A percentile compares a stretch with the other conserved stretches of the same genome.
Evolutionary conservation across 441 rosid species (phyloP).

Genomic region (Aleurites moluccanus): DNA sequence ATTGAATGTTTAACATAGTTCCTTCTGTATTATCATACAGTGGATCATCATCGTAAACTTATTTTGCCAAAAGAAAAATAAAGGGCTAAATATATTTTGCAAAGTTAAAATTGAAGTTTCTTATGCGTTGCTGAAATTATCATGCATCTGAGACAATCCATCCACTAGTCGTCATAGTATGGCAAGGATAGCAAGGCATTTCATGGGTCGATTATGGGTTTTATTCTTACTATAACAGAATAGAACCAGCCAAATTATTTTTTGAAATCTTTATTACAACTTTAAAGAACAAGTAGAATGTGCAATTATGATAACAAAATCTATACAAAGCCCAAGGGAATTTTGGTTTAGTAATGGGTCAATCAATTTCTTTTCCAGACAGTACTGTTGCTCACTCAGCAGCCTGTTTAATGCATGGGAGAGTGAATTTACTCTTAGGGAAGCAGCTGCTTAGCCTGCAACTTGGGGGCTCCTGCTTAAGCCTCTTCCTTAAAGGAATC

Average conservation of each 20-base stretch:
- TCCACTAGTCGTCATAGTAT: background rate
- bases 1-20: background rate
- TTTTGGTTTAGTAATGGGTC: background rate
- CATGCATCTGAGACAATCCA: background rate
- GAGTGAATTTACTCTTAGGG: background rate
- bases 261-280: background rate
- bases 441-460: constrained; percentile 4
- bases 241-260: background rate
- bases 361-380: background rate
- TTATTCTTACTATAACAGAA: background rate
- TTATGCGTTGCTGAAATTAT: background rate
- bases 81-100: background rate
- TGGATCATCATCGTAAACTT: background rate
- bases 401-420: background rate
- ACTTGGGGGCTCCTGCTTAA: background rate
- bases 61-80: background rate
- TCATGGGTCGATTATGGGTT: background rate
- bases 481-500: background rate
- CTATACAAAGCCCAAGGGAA: background rate
- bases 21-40: background rate
- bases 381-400: background rate
- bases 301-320: background rate
- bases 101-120: background rate
- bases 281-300: background rate
- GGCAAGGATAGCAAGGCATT: background rate